Base-by-base conservation (phyloP, 495 filamentous ascomycete genomes). In the Chaetomium cochliodes region DNA sequence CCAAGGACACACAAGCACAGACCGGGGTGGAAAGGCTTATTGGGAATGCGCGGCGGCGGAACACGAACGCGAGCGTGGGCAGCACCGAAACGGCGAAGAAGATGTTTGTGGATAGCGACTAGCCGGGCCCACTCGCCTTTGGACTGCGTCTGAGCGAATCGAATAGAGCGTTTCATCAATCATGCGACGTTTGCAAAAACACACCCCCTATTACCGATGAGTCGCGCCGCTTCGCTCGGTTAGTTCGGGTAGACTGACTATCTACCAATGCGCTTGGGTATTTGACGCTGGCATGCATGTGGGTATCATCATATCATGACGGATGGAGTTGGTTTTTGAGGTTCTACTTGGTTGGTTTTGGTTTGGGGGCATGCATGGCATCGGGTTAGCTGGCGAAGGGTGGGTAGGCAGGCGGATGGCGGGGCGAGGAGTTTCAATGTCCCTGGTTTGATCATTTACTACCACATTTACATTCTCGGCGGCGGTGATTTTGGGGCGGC, bases 61-160 rank as follows among this genome's bases (percentile, higher is more conserved):
- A 80, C 64, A 85, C 82, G 0, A 82, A 83, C 63, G 79, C 78
- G 2, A 83, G 80, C 50, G 78, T 82, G 18, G 77, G 78, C 51
- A 84, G 82, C 65, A 83, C 81, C 5, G 83, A 84, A 44, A 86
- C 83, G 51, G 83, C 83, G 44, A 85, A 84, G 73, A 85, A 84
- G 71, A 58, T 85, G 23, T n/a, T 72, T 46, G 72, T 78, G 15
- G 73, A 76, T 66, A 70, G 69, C 65, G 74, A 75, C 33, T 73
- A 20, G 62, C 2, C 65, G 33, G 33, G 26, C 33, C 7, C 13
- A 26, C 39, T 41, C 41, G 33, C 33, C 33, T 37, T 37, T 37
- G 11, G 11, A 37, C 33, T 37, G 8, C 8, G 33, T 37, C 33
- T 11, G 33, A 11, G 33, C 33, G 9, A 37, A 30, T 30, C 28